A percentile compares a stretch with the other conserved stretches of the same genome.
These are phyloP conservation scores for Cairneyella variabilis DNA, from an alignment of 495 filamentous ascomycete species.

Conservation along the genomic window DNA sequence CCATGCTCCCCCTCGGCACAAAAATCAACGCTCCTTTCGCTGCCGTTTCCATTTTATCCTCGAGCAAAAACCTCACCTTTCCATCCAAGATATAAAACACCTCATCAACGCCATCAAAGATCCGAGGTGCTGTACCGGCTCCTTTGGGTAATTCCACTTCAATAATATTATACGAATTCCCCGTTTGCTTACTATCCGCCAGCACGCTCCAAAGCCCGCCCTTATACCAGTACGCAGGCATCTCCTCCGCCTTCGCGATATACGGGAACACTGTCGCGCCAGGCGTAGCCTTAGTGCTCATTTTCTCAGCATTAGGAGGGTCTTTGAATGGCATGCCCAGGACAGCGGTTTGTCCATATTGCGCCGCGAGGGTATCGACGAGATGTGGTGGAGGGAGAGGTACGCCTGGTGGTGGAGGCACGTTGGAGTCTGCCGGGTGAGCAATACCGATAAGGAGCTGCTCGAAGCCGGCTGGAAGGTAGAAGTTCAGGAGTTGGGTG, in stretches of 20 bases:
- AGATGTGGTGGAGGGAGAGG: not conserved
- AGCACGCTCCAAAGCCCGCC: not conserved
- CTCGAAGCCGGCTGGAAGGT: not conserved
- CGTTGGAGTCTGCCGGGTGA: not conserved
- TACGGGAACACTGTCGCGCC: not conserved
- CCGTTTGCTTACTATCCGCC: not conserved
- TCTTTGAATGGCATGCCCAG: not conserved
- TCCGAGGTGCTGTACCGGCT: not conserved
- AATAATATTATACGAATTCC: not conserved
- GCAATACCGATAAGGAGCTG: not conserved
- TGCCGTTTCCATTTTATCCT: not conserved
- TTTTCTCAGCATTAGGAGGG: not conserved
- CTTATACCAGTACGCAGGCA: not conserved
- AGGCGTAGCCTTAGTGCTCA: not conserved
- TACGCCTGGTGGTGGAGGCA: not conserved
- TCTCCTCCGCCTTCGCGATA: not conserved
- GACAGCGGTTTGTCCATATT: not conserved
- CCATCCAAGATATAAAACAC: not conserved
- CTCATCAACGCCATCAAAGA: not conserved
- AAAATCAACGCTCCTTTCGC: not conserved
- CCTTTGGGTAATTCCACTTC: not conserved
- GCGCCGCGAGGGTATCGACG: not conserved
- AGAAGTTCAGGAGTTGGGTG: conserved; percentile 1
- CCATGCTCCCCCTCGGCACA: not conserved
- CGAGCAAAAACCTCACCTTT: not conserved